These are phyloP conservation scores for Fusarium newnesense DNA, from an alignment of 2,329 filamentous ascomycete genomes.

Conservation along the genomic window DNA sequence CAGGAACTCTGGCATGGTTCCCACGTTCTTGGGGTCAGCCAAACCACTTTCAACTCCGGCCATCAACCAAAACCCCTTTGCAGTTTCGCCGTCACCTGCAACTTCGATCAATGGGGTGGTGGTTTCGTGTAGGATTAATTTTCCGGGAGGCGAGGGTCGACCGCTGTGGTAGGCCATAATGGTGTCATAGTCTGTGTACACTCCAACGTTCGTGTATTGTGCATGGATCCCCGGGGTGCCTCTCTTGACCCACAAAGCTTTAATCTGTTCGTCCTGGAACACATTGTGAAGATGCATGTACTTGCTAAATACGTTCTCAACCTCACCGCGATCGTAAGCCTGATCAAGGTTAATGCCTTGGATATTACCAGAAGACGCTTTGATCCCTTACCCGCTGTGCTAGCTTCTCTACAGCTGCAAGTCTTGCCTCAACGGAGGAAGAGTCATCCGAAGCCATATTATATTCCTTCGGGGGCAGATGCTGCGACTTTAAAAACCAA, in stretches of 20 bases:
- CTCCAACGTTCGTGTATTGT: neutral
- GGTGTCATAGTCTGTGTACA: neutral
- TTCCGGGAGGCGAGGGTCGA: neutral
- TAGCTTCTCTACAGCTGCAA: neutral
- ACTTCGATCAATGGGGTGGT: neutral
- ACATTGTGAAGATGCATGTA: neutral
- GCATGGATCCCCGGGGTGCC: neutral
- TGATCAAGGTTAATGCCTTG: fast-evolving
- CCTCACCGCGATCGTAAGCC: neutral
- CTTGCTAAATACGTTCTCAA: neutral
- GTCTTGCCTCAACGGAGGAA: neutral
- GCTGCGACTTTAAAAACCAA: too few species aligned
- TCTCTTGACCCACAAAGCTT: neutral
- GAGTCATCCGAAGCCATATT: neutral
- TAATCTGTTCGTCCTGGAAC: neutral
- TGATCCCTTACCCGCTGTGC: neutral
- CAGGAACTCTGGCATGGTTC: neutral
- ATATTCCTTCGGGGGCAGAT: too few species aligned
- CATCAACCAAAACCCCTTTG: neutral
- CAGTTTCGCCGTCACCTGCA: neutral
- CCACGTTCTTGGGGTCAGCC: neutral
- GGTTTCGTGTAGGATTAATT: neutral
- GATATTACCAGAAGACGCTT: fast-evolving
- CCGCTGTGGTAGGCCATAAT: neutral
- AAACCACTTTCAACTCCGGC: neutral